Evolutionary conservation across 2,329 filamentous ascomycete genomes (phyloP).

Genomic region (Trichophyton benhamiae): DNA sequence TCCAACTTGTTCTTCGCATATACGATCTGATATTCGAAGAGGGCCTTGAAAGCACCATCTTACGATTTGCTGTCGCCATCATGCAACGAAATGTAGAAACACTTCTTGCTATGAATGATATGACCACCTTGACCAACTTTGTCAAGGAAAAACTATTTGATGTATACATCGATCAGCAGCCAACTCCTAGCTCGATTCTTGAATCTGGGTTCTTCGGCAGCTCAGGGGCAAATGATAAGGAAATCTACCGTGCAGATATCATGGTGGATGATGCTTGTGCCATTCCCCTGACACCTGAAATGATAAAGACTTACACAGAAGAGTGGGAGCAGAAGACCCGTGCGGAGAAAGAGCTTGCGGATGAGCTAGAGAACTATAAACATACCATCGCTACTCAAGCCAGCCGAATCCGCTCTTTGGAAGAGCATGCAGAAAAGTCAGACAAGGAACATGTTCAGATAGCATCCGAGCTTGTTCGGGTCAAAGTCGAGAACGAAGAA

Average conservation of each 20-base stretch:
- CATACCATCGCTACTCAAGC: conserved; percentile 54
- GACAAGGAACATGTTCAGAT: conserved; percentile 85
- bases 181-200: conserved; percentile 80
- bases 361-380: conserved; percentile 64
- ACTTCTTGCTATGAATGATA: conserved; percentile 75
- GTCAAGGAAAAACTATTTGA: conserved; percentile 92
- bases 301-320: conserved; percentile 63
- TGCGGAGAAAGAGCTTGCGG: conserved; percentile 68
- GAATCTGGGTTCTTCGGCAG: conserved; percentile 97
- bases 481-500: conserved; percentile 87
- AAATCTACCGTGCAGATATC: conserved; percentile 87
- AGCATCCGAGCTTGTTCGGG: conserved; percentile 79
- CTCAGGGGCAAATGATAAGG: conserved; percentile 79
- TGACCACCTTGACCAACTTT: conserved; percentile 77
- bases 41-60: conserved; percentile 72
- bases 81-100: conserved; percentile 86
- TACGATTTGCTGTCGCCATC: conserved; percentile 87
- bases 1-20: conserved; percentile 89
- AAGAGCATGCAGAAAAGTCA: conserved; percentile 75
- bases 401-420: conserved; percentile 68
- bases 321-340: conserved; percentile 91
- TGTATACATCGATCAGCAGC: conserved; percentile 88
- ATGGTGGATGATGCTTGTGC: conserved; percentile 87
- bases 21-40: conserved; percentile 93
- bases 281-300: conserved; percentile 70